These are phyloP conservation scores for Mesotaenium endlicherianum DNA, from an alignment of 139 green algal genomes.

Conservation along the genomic window DNA sequence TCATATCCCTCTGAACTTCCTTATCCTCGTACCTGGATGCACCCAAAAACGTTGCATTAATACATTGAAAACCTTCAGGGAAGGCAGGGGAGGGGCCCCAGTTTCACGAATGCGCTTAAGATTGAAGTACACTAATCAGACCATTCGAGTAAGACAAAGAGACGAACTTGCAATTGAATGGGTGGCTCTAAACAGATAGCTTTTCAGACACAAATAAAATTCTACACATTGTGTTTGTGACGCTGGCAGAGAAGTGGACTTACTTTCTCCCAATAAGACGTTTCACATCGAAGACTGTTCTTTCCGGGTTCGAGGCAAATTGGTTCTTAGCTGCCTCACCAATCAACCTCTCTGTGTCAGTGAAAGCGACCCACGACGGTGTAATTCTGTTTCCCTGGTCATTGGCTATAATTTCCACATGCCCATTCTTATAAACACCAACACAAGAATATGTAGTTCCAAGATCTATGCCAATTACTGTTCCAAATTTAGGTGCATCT, in stretches of 20 bases:
- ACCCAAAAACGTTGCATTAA: too few relatives aligned
- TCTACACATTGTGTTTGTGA: too few relatives aligned
- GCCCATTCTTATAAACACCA: constrained; percentile 97
- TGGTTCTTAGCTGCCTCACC: constrained; percentile 98
- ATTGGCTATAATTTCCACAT: constrained; percentile 99
- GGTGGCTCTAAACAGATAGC: too few relatives aligned
- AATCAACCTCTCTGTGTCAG: constrained; percentile 98
- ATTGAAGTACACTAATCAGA: too few relatives aligned
- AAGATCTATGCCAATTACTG: constrained; percentile 96
- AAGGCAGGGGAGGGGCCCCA: too few relatives aligned
- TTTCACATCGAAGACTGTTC: constrained; percentile 98
- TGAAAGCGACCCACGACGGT: constrained; percentile 98
- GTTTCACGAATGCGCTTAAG: too few relatives aligned
- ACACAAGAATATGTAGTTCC: constrained; percentile 98
- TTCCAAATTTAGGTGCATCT: constrained; percentile 49
- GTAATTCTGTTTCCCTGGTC: constrained; percentile 98
- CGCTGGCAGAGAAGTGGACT: too few relatives aligned
- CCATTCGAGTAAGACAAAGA: too few relatives aligned
- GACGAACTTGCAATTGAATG: too few relatives aligned
- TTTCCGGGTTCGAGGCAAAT: constrained; percentile 86
- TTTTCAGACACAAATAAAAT: too few relatives aligned
- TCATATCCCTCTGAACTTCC: constrained; percentile 94
- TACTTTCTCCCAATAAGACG: constrained; percentile 94
- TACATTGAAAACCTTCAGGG: too few relatives aligned
- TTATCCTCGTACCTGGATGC: constrained; percentile 84